phyloP scores from a whole-genome alignment of 1,284 basidiomycete genomes.

The Ganoderma sinense region DNA sequence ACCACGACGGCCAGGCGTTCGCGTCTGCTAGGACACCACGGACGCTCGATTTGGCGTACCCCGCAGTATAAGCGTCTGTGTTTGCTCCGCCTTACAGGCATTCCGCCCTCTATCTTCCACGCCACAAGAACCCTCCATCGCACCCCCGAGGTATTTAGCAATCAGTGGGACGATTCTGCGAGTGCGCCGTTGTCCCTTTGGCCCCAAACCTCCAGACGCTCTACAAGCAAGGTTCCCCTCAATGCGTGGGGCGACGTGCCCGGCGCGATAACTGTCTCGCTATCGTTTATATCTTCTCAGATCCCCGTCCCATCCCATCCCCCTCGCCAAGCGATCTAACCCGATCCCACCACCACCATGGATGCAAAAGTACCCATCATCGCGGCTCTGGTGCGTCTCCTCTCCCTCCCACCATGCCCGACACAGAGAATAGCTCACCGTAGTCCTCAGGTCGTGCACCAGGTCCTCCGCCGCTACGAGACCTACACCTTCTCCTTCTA shows the following conservation, averaged over 20 bases:
- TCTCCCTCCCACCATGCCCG: background rate
- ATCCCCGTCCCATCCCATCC: background rate
- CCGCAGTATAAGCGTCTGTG: background rate
- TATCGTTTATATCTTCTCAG: background rate
- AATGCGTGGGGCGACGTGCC: background rate
- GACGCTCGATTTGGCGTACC: background rate
- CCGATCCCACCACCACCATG: background rate
- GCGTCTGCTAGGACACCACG: background rate
- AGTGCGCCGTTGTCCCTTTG: background rate
- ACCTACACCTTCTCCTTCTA: background rate
- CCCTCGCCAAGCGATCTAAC: background rate
- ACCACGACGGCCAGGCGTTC: background rate
- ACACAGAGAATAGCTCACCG: background rate
- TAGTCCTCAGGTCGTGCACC: background rate
- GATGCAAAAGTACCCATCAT: background rate
- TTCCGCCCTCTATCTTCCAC: background rate
- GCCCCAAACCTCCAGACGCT: background rate
- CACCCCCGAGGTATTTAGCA: background rate
- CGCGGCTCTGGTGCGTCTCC: background rate
- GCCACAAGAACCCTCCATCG: background rate
- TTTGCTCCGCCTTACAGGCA: background rate
- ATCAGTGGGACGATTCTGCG: background rate
- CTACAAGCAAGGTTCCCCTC: background rate
- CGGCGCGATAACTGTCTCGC: background rate
- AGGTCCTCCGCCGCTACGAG: background rate